Base-by-base conservation (phyloP, 2,329 filamentous ascomycete species). In the Ascocoryne sarcoides region DNA sequence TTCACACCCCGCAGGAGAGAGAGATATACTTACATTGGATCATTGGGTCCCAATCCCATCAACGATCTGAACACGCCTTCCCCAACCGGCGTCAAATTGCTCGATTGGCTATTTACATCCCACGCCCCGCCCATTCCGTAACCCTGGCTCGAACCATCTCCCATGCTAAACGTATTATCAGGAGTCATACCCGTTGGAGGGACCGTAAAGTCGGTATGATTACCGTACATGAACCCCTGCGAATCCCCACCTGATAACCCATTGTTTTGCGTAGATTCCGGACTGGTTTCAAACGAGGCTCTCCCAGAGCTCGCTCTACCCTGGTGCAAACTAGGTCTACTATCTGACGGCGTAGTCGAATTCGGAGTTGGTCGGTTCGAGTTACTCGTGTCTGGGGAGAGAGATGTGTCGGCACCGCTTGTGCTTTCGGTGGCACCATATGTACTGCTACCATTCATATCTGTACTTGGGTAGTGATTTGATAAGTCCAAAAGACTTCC, bases 351-450 rank as follows among this genome's bases (percentile, higher is more conserved):
- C 5, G 61, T 62, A 51, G 70, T 76, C 3, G 76, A 79, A 50
- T 73, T 78, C 3, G 76, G 76, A 9, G 76, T 79, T 16, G 68
- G 73, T n/a, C 70, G 63, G 45, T 67, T 73, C 2, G 74, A 76
- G 35, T 36, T 40, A 14, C 51, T 54, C 1, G 52, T 51, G 26
- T 51, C 51, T 17, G 53, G 52, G 20, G 54, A 57, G 7, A 50
- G 36, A 10, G 52, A 47, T 1, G 45, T 36, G 18, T 56, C 53
- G 5, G 39, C 46, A 16, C 61, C 61, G 12, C 62, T 69, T 39
- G 60, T 63, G 31, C 58, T 59, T n/a, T 68, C 67, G 15, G 60
- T 60, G 8, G 62, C 60, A 8, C 57, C 64, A 43, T 68, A 73
- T 15, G 63, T 59, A 26, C 52, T 55, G 45, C 28, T 47, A 55